Conservation (phyloP, 1,284 basidiomycete genomes). For the Austroboletus niveus region DNA sequence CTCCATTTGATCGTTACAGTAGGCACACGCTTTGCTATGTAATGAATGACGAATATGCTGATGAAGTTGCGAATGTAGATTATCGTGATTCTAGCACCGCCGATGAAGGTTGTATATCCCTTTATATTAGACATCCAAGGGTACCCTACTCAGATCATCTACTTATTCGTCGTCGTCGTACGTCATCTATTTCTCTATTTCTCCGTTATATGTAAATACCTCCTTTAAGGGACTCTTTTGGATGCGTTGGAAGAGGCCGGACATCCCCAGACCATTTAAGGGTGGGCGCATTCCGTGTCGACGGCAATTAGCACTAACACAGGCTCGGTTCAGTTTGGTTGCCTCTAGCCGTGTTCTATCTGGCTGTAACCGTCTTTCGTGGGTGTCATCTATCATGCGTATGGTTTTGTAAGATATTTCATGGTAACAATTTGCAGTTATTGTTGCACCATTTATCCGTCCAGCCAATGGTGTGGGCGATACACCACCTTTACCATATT, state of each 20-base stretch:
- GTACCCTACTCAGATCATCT: slow-evolving; percentile 57
- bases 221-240: slow-evolving; percentile 52
- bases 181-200: background rate
- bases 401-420: background rate
- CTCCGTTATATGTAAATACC: background rate
- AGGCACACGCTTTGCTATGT: background rate
- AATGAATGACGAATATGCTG: background rate
- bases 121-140: slow-evolving; percentile 59
- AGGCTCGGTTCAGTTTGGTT: slow-evolving; percentile 45
- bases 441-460: slow-evolving; percentile 54
- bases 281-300: slow-evolving; percentile 25
- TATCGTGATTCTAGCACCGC: slow-evolving; percentile 49
- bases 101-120: slow-evolving; percentile 44
- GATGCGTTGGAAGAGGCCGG: slow-evolving; percentile 50
- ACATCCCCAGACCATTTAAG: slow-evolving; percentile 54
- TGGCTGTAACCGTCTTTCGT: slow-evolving; percentile 53
- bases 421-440: slow-evolving; percentile 34
- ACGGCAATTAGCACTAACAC: background rate
- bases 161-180: slow-evolving; percentile 54
- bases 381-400: slow-evolving; percentile 10
- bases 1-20: slow-evolving; percentile 36
- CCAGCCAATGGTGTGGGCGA: slow-evolving; percentile 56
- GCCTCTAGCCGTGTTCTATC: slow-evolving; percentile 55
- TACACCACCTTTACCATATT: slow-evolving; percentile 59
- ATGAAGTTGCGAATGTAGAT: slow-evolving; percentile 30